Evolutionary conservation across 345 rosid species (phyloP).

Genomic region (Nephelium lappaceum): DNA sequence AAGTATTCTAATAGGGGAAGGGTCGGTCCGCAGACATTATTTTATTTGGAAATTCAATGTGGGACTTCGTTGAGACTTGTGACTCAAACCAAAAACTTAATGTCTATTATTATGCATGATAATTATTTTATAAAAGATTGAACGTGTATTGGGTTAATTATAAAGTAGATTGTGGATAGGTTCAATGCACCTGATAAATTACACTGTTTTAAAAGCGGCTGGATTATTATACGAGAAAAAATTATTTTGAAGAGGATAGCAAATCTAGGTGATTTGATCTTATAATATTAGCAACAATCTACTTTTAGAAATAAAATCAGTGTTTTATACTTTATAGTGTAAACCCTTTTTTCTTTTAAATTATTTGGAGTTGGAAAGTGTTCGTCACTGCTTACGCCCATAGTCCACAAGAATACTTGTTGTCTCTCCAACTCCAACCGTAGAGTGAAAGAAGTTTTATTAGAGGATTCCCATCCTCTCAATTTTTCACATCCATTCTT

Average conservation of each 20-base stretch:
- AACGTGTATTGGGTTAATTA: not conserved
- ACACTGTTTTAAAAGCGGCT: constrained; percentile 13
- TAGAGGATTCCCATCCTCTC: too few relatives aligned
- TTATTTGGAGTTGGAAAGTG: not conserved
- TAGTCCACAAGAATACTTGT: too few relatives aligned
- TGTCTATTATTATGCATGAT: too few relatives aligned
- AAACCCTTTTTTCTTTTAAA: not conserved
- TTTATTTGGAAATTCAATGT: not conserved
- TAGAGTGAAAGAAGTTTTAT: too few relatives aligned
- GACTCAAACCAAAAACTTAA: not conserved
- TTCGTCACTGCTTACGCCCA: not conserved
- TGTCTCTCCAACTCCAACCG: too few relatives aligned
- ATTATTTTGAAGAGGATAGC: not conserved
- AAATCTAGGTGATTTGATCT: not conserved
- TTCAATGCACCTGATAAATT: constrained; percentile 2
- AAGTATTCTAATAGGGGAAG: not conserved
- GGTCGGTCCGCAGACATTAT: not conserved
- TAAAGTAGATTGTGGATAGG: not conserved
- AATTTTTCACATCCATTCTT: too few relatives aligned
- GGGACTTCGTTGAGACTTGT: not conserved
- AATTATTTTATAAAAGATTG: not conserved
- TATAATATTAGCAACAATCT: not conserved
- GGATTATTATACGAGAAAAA: not conserved
- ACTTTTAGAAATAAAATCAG: constrained; percentile 5
- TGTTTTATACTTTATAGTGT: not conserved